A percentile compares a stretch with the other conserved stretches of the same genome.
phyloP scores from a whole-genome alignment of 257 asterid species.

The Petunia secreta region DNA sequence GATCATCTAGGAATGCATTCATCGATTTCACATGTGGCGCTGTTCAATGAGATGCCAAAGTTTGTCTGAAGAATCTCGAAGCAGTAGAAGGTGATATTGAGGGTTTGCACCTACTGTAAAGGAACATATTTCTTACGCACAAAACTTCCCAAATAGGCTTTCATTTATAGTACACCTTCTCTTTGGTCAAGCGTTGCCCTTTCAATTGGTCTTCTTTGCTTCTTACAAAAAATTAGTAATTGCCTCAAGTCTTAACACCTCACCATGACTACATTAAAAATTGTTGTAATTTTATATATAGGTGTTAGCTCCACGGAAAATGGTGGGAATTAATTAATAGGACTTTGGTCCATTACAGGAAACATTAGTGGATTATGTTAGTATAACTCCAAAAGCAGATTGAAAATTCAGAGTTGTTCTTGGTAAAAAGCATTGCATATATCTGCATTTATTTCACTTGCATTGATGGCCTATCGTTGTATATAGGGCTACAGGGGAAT shows the following conservation, averaged over 20 bases:
- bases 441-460: not conserved
- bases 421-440: not conserved
- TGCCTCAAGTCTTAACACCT: not conserved
- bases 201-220: no score
- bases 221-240: no score
- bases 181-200: not conserved
- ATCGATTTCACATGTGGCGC: not conserved
- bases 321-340: not conserved
- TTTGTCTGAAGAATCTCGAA: not conserved
- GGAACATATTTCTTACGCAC: not conserved
- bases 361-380: not conserved
- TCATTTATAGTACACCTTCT: not conserved
- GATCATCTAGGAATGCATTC: not conserved
- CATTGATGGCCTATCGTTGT: not conserved
- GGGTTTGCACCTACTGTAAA: not conserved
- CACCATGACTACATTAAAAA: not conserved
- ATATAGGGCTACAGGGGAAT: not conserved
- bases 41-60: not conserved
- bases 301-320: no score
- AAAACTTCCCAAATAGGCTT: not conserved
- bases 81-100: not conserved
- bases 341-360: slow-evolving; percentile 7
- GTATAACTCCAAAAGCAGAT: not conserved
- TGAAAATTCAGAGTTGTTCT: not conserved
- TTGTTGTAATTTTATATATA: no score